Base-by-base conservation (phyloP, 345 rosid genomes). In the Excoecaria cochinchinensis region DNA sequence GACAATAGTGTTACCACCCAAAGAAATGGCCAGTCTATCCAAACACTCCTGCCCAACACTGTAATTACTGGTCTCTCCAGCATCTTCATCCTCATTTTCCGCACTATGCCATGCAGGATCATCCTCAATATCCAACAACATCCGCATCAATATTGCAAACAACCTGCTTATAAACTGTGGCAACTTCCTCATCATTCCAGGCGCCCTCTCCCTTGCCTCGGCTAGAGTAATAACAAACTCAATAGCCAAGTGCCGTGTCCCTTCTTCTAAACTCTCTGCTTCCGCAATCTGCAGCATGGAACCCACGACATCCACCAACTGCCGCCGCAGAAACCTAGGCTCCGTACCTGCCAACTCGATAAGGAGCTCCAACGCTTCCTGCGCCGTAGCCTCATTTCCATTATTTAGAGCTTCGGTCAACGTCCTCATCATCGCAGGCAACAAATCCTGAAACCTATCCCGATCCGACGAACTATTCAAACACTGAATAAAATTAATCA, bases 181-280 rank as follows among this genome's bases (percentile, higher is more conserved):
- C 55, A 96, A 82, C 81, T 93, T 96, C 88, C 99, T 92, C 88
- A 96, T 91, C 99, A 96, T 96, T 76, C 99, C 99, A 0, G 99
- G 99, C 4, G 99, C 99, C 71, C 97, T 90, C 80, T 96, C 99
- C 71, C 99, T 87, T 5, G 99, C 98, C 85, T 96, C 99, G 0
- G 99, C 98, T 8, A 96, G 78, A 1, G 99, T 96, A 0, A 96
- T 88, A 70, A 96, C 95, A 79, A 96, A 96, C 89, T 96, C 99
- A 63, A 96, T 84, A 0, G 99, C 99, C 77, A 96, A 78, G 40
- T 96, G 98, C 8, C 99, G 72, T 0, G 98, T 96, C 42, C 97
- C 94, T 77, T 96, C 99, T 80, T 96, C 99, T 15, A 96, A 81
- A 8, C 91, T 84, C 77, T 90, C 97, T 0, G 99, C 99, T 87